A percentile compares a stretch with the other conserved stretches of the same genome.
phyloP scores from a whole-genome alignment of 768 basidiomycete species.

The Collybia nuda region DNA sequence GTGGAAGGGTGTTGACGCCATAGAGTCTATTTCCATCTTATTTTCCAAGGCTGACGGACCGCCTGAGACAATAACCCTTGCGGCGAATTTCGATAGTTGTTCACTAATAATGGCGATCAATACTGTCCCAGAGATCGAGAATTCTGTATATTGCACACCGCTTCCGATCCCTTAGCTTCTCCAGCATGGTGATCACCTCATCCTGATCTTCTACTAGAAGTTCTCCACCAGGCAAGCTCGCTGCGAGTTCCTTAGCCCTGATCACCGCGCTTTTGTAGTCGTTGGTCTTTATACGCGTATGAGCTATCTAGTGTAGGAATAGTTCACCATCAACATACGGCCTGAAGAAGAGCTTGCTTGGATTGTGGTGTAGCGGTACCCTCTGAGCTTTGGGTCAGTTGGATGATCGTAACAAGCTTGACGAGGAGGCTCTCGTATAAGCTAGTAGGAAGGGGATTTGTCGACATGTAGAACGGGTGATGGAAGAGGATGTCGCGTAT shows the following conservation, averaged over 20 bases:
- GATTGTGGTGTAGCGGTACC: slow-evolving; percentile 54
- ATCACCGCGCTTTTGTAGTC: slow-evolving; percentile 61
- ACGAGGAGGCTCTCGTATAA: slow-evolving; percentile 58
- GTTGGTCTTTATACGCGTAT: slow-evolving; percentile 50
- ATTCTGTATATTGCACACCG: slow-evolving; percentile 33
- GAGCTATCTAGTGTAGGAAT: too few species aligned
- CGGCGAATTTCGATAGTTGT: slow-evolving; percentile 53
- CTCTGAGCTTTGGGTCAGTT: slow-evolving; percentile 58
- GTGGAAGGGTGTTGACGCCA: slow-evolving; percentile 66
- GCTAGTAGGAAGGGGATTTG: slow-evolving; percentile 38
- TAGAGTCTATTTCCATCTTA: slow-evolving; percentile 73
- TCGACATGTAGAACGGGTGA: slow-evolving; percentile 18
- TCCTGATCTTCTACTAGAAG: slow-evolving; percentile 67
- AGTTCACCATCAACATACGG: slow-evolving; percentile 38
- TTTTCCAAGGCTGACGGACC: slow-evolving; percentile 21
- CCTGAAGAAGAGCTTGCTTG: slow-evolving; percentile 66
- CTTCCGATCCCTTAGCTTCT: slow-evolving; percentile 62
- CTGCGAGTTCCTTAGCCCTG: slow-evolving; percentile 61
- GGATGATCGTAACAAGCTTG: slow-evolving; percentile 60
- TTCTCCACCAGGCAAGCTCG: slow-evolving; percentile 69
- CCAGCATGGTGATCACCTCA: slow-evolving; percentile 68
- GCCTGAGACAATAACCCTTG: slow-evolving; percentile 35
- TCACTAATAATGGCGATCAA: slow-evolving; percentile 31
- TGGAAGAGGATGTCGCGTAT: too few species aligned
- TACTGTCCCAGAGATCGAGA: too few species aligned